A percentile compares a stretch with the other conserved stretches of the same genome.
These are phyloP conservation scores for Penicillium palitans DNA, from an alignment of 2,329 filamentous ascomycete species.

Conservation along the genomic window DNA sequence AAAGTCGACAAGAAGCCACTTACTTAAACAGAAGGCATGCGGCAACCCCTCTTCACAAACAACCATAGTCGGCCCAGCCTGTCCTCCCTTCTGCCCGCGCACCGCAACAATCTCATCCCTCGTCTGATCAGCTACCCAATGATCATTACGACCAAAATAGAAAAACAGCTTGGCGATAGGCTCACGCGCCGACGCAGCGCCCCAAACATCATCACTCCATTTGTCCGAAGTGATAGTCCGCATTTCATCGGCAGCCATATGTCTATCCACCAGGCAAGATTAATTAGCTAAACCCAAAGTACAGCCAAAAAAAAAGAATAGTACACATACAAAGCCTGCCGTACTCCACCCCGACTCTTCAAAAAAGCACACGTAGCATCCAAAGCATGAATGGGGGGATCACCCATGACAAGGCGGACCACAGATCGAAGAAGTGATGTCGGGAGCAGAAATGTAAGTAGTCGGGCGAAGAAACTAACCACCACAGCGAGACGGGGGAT, in stretches of 20 bases:
- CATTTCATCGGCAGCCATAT: slow-evolving; percentile 62
- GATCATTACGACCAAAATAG: slow-evolving; percentile 60
- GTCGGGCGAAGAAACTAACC: slow-evolving; percentile 40
- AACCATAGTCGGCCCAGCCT: slow-evolving; percentile 52
- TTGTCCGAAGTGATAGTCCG: slow-evolving; percentile 55
- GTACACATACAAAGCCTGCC: slow-evolving; percentile 53
- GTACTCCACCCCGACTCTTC: slow-evolving; percentile 50
- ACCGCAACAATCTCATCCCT: slow-evolving; percentile 55
- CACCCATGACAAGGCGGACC: slow-evolving; percentile 46
- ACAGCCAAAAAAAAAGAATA: not conserved
- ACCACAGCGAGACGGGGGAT: slow-evolving; percentile 43
- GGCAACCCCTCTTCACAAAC: slow-evolving; percentile 57
- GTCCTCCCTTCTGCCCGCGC: slow-evolving; percentile 36
- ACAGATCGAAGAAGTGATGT: slow-evolving; percentile 41
- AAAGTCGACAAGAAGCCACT: slow-evolving; percentile 21
- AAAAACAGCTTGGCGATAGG: slow-evolving; percentile 54
- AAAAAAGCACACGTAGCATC: slow-evolving; percentile 54
- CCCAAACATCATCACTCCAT: slow-evolving; percentile 63
- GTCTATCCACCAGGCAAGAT: slow-evolving; percentile 28
- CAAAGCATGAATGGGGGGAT: slow-evolving; percentile 43
- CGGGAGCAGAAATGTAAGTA: slow-evolving; percentile 48
- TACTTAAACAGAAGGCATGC: slow-evolving; percentile 61
- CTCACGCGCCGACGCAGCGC: slow-evolving; percentile 38
- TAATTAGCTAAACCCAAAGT: not conserved
- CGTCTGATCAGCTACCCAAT: slow-evolving; percentile 62